These are phyloP conservation scores for Paraurostyla sp. DNA, from an alignment of 73 alveolate species.

Conservation along the genomic window DNA sequence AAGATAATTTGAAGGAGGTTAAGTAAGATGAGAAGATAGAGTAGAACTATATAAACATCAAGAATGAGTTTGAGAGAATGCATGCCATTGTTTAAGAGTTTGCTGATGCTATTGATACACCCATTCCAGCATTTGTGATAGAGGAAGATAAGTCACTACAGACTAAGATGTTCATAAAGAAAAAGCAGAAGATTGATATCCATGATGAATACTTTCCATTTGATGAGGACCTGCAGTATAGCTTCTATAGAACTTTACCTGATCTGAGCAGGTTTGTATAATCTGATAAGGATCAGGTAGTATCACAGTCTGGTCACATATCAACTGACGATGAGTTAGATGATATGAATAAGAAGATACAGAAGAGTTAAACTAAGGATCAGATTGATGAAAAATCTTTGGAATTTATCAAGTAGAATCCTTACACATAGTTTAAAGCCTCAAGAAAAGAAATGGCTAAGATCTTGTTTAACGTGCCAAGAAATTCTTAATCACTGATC, in stretches of 20 bases:
- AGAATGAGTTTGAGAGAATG: constrained; percentile 41
- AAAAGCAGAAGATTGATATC: constrained; percentile 11
- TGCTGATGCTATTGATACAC: constrained; percentile 47
- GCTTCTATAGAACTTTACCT: constrained; percentile 57
- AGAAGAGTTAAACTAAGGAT: constrained; percentile 55
- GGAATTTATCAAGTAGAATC: constrained; percentile 49
- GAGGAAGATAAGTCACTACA: constrained; percentile 48
- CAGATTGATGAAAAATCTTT: constrained; percentile 55
- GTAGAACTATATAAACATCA: not conserved
- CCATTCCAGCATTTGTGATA: not conserved
- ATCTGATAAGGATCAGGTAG: not conserved
- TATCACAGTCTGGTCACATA: not conserved
- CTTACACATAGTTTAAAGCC: not conserved
- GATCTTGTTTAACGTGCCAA: constrained; percentile 54
- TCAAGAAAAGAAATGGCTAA: constrained; percentile 65
- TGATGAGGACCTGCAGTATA: constrained; percentile 43
- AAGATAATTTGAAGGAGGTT: constrained; percentile 60
- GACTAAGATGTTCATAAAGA: constrained; percentile 26
- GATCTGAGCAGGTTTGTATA: constrained; percentile 36
- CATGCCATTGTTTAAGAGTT: constrained; percentile 15
- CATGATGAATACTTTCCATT: constrained; percentile 51
- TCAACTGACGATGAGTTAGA: constrained; percentile 40
- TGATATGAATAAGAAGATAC: constrained; percentile 33
- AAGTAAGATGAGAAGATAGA: constrained; percentile 35
- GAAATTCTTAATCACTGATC: constrained; percentile 1